Base-by-base conservation (phyloP, 1,284 basidiomycete species). In the Sanghuangporus baumii region DNA sequence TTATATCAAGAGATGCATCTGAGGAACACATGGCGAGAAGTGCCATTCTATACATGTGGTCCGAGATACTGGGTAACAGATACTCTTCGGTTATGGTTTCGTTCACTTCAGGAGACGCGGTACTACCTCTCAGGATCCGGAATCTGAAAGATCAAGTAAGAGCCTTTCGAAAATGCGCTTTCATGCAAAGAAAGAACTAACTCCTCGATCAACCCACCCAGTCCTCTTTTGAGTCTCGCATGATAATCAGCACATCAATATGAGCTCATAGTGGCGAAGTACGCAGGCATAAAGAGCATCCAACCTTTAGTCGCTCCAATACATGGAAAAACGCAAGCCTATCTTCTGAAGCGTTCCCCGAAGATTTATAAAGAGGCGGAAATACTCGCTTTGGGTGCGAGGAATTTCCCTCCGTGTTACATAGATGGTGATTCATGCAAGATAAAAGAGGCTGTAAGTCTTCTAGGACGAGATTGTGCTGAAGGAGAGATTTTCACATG, bases 1-100 rank as follows among this genome's bases (percentile, higher is more conserved):
- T 76, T 7, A 94, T 80, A 71, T 97, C 92, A 7, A 96, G 81
- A 0, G 75, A 79, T 3, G 78, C 59, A 67, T 91, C 91, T 1
- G 86, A 85, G 1, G 82, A 83, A 67, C 94, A 89, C 84, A 98
- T 88, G 0, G 94, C 89, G 52, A 98, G 81, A 23, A 98, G 75
- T 1, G 93, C 90, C 96, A 98, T 98, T 60, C 96, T 83, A 74
- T 97, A 96, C 96, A 97, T 98, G 72, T 98, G 96, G 73, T 98
- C 96, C 3, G 94, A 88, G 66, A 98, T 96, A 68, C 93, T 96
- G 68, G 16, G 57, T 4, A 51, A 23, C 7, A 26, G 5, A 36
- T 64, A 60, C 12, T 65, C 14, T 12, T 57, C 66, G 69, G 66
- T 62, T 63, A 31, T 54, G 56, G 1, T 11, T 12, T 36, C 9